A percentile compares a stretch with the other conserved stretches of the same genome.
Evolutionary conservation across 768 basidiomycete species (phyloP).

Genomic region (Termitomyces sp.): DNA sequence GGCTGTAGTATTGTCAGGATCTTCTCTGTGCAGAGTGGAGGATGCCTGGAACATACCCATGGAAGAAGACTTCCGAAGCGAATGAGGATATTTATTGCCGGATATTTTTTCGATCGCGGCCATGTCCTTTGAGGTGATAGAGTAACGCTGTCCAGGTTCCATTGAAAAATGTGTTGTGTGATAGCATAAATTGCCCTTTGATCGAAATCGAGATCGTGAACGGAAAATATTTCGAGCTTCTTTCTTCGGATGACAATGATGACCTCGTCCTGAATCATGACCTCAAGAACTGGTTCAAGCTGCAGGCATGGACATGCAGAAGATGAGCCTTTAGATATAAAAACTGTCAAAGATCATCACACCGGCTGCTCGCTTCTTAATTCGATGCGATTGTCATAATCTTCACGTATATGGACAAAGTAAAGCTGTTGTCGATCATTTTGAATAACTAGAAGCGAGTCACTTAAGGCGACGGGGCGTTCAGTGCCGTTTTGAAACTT

Average conservation of each 20-base stretch:
- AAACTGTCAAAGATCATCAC: background rate
- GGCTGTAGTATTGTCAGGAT: constrained; percentile 29
- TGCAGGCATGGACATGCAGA: constrained; percentile 8
- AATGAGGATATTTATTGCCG: constrained; percentile 44
- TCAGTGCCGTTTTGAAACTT: constrained; percentile 25
- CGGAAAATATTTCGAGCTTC: constrained; percentile 37
- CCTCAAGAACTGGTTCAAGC: constrained; percentile 34
- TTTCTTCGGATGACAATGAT: constrained; percentile 38
- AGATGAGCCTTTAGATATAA: background rate
- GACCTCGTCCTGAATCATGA: constrained; percentile 35
- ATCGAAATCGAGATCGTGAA: constrained; percentile 20
- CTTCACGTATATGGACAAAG: constrained; percentile 24
- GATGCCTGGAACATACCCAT: constrained; percentile 31
- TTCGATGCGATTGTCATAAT: constrained; percentile 25
- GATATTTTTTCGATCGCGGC: constrained; percentile 11
- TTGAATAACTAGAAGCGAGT: constrained; percentile 32
- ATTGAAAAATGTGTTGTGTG: constrained; percentile 43
- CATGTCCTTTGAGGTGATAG: constrained; percentile 27
- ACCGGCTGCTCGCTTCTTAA: constrained; percentile 30
- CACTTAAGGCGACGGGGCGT: constrained; percentile 26
- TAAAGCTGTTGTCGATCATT: constrained; percentile 23
- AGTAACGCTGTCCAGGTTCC: constrained; percentile 48
- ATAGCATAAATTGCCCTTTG: constrained; percentile 33
- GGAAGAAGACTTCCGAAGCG: constrained; percentile 58
- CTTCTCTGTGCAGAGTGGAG: background rate